phyloP scores from a whole-genome alignment of 441 rosid genomes.

The Populus trichocarpa region DNA sequence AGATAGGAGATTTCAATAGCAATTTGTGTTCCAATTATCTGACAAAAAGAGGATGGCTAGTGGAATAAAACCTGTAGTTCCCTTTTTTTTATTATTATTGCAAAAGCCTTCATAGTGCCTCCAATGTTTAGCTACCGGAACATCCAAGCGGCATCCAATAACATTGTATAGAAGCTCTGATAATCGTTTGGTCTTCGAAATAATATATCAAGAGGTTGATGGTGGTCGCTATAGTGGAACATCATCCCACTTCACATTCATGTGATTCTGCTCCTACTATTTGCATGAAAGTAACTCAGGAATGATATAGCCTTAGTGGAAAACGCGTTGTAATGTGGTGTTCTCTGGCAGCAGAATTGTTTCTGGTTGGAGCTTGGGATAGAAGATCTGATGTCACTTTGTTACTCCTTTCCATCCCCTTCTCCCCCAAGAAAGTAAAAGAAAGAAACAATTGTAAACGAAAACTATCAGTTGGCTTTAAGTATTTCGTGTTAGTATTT shows the following conservation, averaged over 20 bases:
- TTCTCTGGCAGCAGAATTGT: neutral
- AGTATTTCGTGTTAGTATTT: no score
- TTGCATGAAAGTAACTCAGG: neutral
- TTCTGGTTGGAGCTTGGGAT: neutral
- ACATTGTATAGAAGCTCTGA: neutral
- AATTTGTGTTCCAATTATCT: neutral
- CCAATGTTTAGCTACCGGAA: neutral
- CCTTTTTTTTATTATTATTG: neutral
- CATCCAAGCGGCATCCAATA: neutral
- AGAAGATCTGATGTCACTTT: neutral
- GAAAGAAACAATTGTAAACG: no score
- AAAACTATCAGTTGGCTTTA: no score
- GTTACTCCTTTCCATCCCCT: neutral
- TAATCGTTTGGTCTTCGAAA: neutral
- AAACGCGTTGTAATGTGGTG: neutral
- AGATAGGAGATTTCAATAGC: neutral
- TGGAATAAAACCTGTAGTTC: neutral
- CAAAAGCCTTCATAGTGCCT: neutral
- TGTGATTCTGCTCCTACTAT: neutral
- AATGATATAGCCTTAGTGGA: neutral
- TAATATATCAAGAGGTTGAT: neutral
- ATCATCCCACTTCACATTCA: neutral
- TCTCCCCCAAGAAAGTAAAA: neutral
- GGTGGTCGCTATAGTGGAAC: neutral
- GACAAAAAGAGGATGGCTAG: neutral